phyloP scores from a whole-genome alignment of 805 yeast species.

The Zygoascus flipseniorum region DNA sequence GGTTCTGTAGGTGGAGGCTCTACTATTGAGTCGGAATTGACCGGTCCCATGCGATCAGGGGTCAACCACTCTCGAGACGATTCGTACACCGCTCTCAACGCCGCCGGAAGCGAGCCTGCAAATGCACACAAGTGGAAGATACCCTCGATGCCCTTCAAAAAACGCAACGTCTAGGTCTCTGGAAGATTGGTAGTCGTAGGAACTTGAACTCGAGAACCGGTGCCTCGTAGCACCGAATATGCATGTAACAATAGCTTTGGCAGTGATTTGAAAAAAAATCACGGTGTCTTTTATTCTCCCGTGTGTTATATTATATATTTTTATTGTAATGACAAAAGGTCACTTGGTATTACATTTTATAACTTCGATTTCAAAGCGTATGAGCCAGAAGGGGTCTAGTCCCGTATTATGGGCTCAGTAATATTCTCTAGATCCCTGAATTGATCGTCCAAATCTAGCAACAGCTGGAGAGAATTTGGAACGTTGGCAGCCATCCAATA shows the following conservation, averaged over 20 bases:
- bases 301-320: not conserved
- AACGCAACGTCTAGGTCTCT: not conserved
- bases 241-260: not conserved
- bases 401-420: not conserved
- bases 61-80: conserved; percentile 3
- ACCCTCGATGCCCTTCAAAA: not conserved
- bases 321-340: not conserved
- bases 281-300: not conserved
- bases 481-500: not conserved
- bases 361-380: not conserved
- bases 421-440: not conserved
- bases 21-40: not conserved
- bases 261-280: not conserved
- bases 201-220: not conserved
- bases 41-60: not conserved
- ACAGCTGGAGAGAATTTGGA: not conserved
- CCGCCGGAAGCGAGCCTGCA: not conserved
- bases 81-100: not conserved
- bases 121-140: not conserved
- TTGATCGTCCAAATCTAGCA: not conserved
- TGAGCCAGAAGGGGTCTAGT: not conserved
- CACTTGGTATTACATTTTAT: not conserved
- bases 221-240: not conserved
- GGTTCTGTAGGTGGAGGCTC: not conserved
- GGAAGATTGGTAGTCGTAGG: not conserved